Base-by-base conservation (phyloP, 2,329 filamentous ascomycete species). In the Coniochaeta hoffmannii region DNA sequence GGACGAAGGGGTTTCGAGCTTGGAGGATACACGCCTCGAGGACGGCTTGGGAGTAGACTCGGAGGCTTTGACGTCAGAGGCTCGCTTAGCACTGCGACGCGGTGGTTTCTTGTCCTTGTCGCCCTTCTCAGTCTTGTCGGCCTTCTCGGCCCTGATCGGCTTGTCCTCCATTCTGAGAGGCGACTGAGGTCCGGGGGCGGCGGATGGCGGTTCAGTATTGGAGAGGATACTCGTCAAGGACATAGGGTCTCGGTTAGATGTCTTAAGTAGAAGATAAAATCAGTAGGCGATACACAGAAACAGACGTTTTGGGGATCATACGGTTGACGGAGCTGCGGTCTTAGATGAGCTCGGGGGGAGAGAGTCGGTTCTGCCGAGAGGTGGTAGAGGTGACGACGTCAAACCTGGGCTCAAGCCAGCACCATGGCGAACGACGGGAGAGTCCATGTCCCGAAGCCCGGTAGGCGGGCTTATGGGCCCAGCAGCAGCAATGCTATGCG, bases 141-240 rank as follows among this genome's bases (percentile, higher is more conserved):
- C 31, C 53, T 60, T 63, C 4, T 75, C 72, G 34, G 65, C 56
- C 62, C 71, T 69, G 60, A 69, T 65, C 26, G 65, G 63, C 8
- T 66, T 61, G 53, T 68, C 61, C 57, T 61, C 59, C 3, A 46
- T 44, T 15, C 32, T 32, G 2, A 38, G 34, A 38, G 50, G 50
- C 17, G 50, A 53, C 24, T 53, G 36, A 1, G 31, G 31, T 22
- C 80, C 77, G 58, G 78, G 78, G 2, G 78, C 75, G 36, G 49
- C n/a, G n/a, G 19, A 82, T 78, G 54, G 88, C n/a, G n/a, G 85
- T 55, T 90, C 86, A 55, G 88, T 80, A 62, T 83, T 91, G 4
- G 90, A 93, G 44, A 97, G 85, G 57, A 97, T 95, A 68, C 92
- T 97, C 61, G 90, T 94, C 66, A 97, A 94, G 5, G 92, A 94